A percentile compares a stretch with the other conserved stretches of the same genome.
Conservation (phyloP, 331 rosid species). For the Dryas integrifolia region DNA sequence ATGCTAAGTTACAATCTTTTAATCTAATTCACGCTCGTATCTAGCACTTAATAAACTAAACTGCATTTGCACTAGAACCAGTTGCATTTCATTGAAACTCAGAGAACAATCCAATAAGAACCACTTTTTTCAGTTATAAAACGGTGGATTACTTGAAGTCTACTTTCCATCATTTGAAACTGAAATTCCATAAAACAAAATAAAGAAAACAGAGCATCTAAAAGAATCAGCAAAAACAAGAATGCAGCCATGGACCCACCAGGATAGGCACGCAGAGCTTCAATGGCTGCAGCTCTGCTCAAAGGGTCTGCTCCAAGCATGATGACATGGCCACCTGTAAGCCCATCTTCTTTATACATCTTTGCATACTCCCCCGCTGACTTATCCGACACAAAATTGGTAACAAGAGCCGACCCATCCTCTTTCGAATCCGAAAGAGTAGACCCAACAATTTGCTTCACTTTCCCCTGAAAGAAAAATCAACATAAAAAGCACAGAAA, state of each 20-base stretch:
- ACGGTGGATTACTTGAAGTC: neutral
- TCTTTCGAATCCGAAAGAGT: constrained; percentile 73
- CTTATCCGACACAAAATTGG: constrained; percentile 84
- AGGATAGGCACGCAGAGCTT: constrained; percentile 82
- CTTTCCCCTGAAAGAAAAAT: constrained; percentile 63
- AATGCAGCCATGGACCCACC: constrained; percentile 35
- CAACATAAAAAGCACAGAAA: constrained; percentile 9
- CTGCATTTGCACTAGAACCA: neutral
- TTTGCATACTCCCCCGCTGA: constrained; percentile 75
- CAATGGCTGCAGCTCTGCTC: constrained; percentile 68
- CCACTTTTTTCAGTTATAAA: neutral
- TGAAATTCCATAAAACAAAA: neutral
- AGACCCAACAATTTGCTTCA: constrained; percentile 91
- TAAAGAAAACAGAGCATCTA: neutral
- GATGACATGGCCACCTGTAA: constrained; percentile 81
- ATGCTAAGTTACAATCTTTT: neutral
- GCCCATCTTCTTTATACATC: constrained; percentile 71
- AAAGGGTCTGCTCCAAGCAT: constrained; percentile 93
- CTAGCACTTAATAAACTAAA: neutral
- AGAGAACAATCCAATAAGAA: neutral
- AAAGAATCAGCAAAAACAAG: neutral
- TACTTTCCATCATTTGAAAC: neutral
- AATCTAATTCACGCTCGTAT: neutral
- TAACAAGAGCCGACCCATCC: constrained; percentile 61
- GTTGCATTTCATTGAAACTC: neutral